Evolutionary conservation across 306 rosid genomes (phyloP), one percentile per base, ranked within the genome.

Genomic region (Vicia sativa): DNA sequence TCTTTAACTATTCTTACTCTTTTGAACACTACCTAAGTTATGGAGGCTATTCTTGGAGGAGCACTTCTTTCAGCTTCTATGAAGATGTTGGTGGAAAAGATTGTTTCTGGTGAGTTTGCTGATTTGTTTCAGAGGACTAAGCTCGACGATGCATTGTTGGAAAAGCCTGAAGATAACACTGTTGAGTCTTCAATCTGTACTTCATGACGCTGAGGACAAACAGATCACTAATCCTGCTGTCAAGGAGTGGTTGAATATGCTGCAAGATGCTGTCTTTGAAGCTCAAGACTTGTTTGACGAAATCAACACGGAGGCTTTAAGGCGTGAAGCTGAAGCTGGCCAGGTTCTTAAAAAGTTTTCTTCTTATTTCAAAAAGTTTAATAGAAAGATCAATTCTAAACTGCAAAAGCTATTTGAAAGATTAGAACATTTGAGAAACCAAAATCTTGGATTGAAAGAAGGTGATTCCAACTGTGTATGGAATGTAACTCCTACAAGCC

Each of bases 331-430:
- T 25, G n/a, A n/a, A n/a, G n/a, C n/a, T n/a, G n/a, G 4, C 3
- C 28, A 25, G 28, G 28, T 25, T 25, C 28, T 25, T 25, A 25
- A 25, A 1, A 25, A 25, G 4, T 25, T 25, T 25, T 25, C 3
- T 0, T 2, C 3, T 25, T 25, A 25, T 56, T 66, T 63, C n/a
- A 82, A 70, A 53, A 71, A 53, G n/a, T 76, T 70, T 39, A 14
- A 58, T 65, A 38, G 55, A 23, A 62, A 45, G 15, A 37, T 79
- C n/a, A 83, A 83, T 57, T 43, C 74, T 44, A 64, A 56, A 55
- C 13, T 79, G 46, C 62, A 58, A 56, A 62, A 11, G 25, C 4
- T 70, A 11, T 65, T 64, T 29, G 58, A 53, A 53, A 73, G 28
- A 42, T 28, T 73, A 29, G 71, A 73, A 64, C 16, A 16, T 6